Conservation (phyloP, 164 flowering plant genomes). For the Nymphaea colorata region DNA sequence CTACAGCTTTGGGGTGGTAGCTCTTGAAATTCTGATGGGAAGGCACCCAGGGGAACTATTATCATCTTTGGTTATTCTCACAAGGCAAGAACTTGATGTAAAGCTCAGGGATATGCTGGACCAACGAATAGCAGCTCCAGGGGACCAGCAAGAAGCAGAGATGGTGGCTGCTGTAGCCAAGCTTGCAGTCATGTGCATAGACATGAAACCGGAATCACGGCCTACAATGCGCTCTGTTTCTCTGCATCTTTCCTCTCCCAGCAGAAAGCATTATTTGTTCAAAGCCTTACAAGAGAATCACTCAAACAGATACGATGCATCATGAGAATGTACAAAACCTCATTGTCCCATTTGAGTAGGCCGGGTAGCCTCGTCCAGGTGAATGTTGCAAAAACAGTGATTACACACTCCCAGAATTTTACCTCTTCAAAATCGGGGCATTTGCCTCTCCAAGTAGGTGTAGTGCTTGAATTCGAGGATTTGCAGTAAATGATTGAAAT, state of each 20-base stretch:
- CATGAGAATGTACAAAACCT: too few species aligned
- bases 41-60: slow-evolving; percentile 13
- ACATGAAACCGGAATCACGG: slow-evolving; percentile 4
- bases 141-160: background rate
- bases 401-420: too few species aligned
- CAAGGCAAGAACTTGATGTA: background rate
- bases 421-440: too few species aligned
- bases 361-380: too few species aligned
- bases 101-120: slow-evolving; percentile 4
- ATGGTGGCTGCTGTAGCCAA: background rate
- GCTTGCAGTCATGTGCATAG: slow-evolving; percentile 5
- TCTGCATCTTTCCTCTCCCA: background rate
- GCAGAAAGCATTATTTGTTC: too few species aligned
- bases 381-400: too few species aligned
- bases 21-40: slow-evolving; percentile 7
- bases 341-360: too few species aligned
- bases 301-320: too few species aligned
- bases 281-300: too few species aligned
- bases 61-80: background rate
- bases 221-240: slow-evolving; percentile 6
- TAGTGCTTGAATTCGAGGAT: too few species aligned
- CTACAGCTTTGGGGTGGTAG: slow-evolving; percentile 12
- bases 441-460: too few species aligned
- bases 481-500: too few species aligned
- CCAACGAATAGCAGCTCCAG: slow-evolving; percentile 1